phyloP scores from a whole-genome alignment of 805 yeast genomes.

The Danielia reshetovae region DNA sequence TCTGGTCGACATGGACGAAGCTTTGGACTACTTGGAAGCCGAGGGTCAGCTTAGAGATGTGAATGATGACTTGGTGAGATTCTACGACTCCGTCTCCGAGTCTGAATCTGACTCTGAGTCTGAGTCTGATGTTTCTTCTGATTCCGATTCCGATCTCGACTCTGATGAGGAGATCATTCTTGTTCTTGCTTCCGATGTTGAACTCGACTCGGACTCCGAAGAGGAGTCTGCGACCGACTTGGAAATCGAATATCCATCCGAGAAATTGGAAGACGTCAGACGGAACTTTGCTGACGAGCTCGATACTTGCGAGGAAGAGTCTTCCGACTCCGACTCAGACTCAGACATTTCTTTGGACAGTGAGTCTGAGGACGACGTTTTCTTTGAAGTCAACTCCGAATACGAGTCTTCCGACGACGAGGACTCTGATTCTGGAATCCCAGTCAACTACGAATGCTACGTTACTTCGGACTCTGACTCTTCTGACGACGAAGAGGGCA shows the following conservation, averaged over 20 bases:
- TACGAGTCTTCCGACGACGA: slow-evolving; percentile 19
- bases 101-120: slow-evolving; percentile 12
- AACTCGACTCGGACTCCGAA: slow-evolving; percentile 9
- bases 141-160: slow-evolving; percentile 22
- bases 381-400: slow-evolving; percentile 32
- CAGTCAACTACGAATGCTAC: slow-evolving; percentile 22
- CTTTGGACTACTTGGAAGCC: slow-evolving; percentile 27
- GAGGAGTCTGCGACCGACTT: slow-evolving; percentile 5
- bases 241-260: slow-evolving; percentile 5
- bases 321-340: slow-evolving; percentile 17
- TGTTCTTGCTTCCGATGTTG: slow-evolving; percentile 1
- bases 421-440: slow-evolving; percentile 20
- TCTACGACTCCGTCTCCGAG: slow-evolving; percentile 18
- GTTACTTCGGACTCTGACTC: slow-evolving; percentile 25
- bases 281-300: slow-evolving; percentile 32
- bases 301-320: slow-evolving; percentile 25
- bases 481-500: slow-evolving; percentile 33
- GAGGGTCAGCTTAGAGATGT: slow-evolving; percentile 22
- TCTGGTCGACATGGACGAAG: slow-evolving; percentile 32
- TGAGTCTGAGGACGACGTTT: slow-evolving; percentile 15
- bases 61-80: slow-evolving; percentile 23
- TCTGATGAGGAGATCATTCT: slow-evolving; percentile 6
- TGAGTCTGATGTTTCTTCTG: slow-evolving; percentile 22
- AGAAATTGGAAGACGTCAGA: slow-evolving; percentile 33
- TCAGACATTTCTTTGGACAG: slow-evolving; percentile 15